Base-by-base conservation (phyloP, 169 alveolate species). In the Babesia divergens region DNA sequence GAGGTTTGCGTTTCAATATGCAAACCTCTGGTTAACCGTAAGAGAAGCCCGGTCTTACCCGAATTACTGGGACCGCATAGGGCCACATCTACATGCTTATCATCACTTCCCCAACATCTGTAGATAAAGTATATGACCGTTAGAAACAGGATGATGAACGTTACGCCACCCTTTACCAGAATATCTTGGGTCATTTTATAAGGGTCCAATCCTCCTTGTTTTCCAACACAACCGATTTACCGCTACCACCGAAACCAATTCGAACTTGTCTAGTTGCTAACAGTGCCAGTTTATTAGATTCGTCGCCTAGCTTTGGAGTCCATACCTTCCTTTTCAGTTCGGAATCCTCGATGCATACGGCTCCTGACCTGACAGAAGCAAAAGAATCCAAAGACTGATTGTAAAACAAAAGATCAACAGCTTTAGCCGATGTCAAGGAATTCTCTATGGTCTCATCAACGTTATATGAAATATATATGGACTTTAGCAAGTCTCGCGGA, bases 1-100 rank as follows among this genome's bases (percentile, higher is more conserved):
- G 72, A 62, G 31, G 72, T 62, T 62, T 62, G 72, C 72, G 72
- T 46, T 44, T 62, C 59, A 6, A 62, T 31, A 28, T 62, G 59
- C 18, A 29, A 22, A 22, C 72, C 72, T 31, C 72, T 2, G 7
- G 59, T 46, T 46, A 62, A 28, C 7, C 24, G 22, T 26, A 62
- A n/a, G 47, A 62, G 14, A 8, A 62, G 22, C 4, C 60, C 56
- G 0, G 72, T 62, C 38, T 62, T 62, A 8, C 72, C 72, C 26
- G 60, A 18, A 3, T 20, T 47, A 44, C 72, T 62, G 14, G 72
- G 72, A 2, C 72, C 72, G 49, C 72, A 62, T 0, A 62, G 3
- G 24, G 35, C 72, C 24, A 62, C 72, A 31, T n/a, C 22, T 2
- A 18, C 18, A 16, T 26, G 16, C n/a, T n/a, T n/a, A n/a, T n/a